Conservation (phyloP, 202 grass and related monocot genomes). For the Hordeum pubiflorum region DNA sequence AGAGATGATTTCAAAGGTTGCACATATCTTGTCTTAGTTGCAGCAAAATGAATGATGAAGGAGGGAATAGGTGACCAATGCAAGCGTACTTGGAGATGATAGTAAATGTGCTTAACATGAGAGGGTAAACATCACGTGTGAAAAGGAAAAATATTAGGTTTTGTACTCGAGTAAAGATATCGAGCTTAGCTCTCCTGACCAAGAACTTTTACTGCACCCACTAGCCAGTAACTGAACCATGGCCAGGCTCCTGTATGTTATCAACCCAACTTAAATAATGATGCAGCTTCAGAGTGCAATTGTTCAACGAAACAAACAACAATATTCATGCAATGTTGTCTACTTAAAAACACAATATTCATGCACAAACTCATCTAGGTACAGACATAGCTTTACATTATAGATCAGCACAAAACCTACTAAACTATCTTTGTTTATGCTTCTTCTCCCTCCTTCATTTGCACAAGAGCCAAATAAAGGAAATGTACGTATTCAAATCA, state of each 20-base stretch:
- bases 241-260: neutral
- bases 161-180: neutral
- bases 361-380: neutral
- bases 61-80: neutral
- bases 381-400: neutral
- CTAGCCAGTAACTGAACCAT: neutral
- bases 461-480: constrained; percentile 7
- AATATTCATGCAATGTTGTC: neutral
- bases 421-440: neutral
- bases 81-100: neutral
- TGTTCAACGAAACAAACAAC: neutral
- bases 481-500: neutral
- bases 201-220: neutral
- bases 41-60: neutral
- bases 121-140: neutral
- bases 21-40: neutral
- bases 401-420: neutral
- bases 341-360: neutral
- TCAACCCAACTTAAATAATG: neutral
- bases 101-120: neutral
- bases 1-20: neutral
- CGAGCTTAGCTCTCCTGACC: neutral
- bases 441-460: neutral
- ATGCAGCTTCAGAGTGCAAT: neutral
- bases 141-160: neutral